Base-by-base conservation (phyloP, 1,284 basidiomycete species). In the Moniliella sp. region DNA sequence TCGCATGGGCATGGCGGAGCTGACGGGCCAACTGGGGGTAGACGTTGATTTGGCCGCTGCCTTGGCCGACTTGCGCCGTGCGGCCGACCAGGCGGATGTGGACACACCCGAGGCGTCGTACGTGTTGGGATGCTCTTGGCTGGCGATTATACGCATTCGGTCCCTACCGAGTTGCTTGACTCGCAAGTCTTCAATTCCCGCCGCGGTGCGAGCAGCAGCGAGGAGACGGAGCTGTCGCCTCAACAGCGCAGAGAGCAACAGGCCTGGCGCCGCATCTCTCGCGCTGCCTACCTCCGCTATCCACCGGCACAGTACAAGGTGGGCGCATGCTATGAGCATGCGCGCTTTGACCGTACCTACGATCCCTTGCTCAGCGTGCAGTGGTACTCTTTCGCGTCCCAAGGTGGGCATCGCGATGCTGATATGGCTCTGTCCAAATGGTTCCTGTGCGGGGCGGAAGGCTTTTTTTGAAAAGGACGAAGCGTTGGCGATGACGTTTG, bases 351-450 rank as follows among this genome's bases (percentile, higher is more conserved):
- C 0, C 83, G 78, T 65, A 69, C 75, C 0, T 93, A 83, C 60
- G 83, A 93, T 50, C 75, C 84, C 0, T 65, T 91, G 11, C 66
- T 91, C 25, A 78, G 75, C 35, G 83, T 94, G 15, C 80, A 88
- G 59, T 93, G 84, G 61, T 93, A 93, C 62, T 75, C 72, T 18
- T 59, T 67, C 5, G 86, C 84, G 0, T 77, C 46, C 15, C 52
- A 57, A 30, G 54, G 48, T n/a, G 56, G 56, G 31, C 80, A 91
- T 61, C 67, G 71, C 26, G 83, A 93, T 56, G 86, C 86, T 0
- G 83, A 93, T 60, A 86, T 94, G 82, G 83, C 81, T 4, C 67
- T 91, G 29, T 75, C 72, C 62, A 91, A 86, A 62, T 91, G 83
- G 84, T 91, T 88, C 67, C 63, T 91, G 31, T 88, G 83, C 57